A percentile compares a stretch with the other conserved stretches of the same genome.
Conservation (phyloP, 1,139 yeast genomes). For the Geotrichum fermentans region DNA sequence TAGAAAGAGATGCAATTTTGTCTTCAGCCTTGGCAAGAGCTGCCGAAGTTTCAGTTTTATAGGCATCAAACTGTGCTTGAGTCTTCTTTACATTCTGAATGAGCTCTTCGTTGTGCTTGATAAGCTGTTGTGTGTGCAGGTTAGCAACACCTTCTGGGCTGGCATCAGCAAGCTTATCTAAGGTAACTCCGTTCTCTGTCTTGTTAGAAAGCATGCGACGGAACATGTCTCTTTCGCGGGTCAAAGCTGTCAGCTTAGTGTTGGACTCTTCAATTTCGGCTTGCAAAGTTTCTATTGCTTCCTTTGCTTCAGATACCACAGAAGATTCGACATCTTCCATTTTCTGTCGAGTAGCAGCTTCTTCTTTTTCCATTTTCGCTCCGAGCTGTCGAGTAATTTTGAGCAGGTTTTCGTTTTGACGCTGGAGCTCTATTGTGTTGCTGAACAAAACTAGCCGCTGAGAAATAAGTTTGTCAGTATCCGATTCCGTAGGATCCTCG, state of each 20-base stretch:
- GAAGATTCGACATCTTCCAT: conserved; percentile 50
- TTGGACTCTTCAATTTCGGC: conserved; percentile 53
- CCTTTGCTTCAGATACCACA: conserved; percentile 68
- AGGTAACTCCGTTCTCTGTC: conserved; percentile 24
- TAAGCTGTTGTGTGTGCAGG: conserved; percentile 35
- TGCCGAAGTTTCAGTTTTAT: conserved; percentile 43
- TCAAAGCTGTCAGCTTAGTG: conserved; percentile 49
- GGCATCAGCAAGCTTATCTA: conserved; percentile 19
- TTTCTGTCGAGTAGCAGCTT: conserved; percentile 41
- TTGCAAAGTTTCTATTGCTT: conserved; percentile 65
- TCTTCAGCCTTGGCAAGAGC: conserved; percentile 42
- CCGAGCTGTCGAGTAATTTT: conserved; percentile 66
- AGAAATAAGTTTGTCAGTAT: conserved; percentile 66
- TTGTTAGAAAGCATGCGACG: conserved; percentile 41
- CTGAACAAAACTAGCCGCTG: conserved; percentile 69
- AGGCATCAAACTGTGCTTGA: conserved; percentile 37
- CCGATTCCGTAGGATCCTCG: conserved; percentile 45
- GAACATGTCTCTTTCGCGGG: conserved; percentile 64
- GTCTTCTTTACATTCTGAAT: conserved; percentile 35
- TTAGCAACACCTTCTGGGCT: conserved; percentile 19
- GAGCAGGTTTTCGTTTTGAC: conserved; percentile 67
- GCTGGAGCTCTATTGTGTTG: conserved; percentile 61
- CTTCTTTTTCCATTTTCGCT: conserved; percentile 56
- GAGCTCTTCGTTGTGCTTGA: conserved; percentile 37
- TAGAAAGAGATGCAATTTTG: conserved; percentile 39